Evolutionary conservation across 2,329 filamentous ascomycete genomes (phyloP).

Genomic region (Monilinia laxa): DNA sequence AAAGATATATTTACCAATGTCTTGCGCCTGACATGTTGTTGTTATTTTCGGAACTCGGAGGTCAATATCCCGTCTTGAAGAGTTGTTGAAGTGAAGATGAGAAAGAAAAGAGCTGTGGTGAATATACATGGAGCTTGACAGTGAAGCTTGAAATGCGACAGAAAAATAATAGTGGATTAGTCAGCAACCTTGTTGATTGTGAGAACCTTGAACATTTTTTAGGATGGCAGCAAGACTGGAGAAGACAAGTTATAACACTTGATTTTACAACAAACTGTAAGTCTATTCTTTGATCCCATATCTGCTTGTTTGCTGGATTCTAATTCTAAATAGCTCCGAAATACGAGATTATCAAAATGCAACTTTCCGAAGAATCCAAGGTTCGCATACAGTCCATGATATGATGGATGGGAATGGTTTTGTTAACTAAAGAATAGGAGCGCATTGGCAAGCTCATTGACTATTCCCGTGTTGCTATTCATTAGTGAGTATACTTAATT

Average conservation of each 20-base stretch:
- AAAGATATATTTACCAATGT: constrained; percentile 62
- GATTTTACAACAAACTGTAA: constrained; percentile 18
- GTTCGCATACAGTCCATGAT: constrained; percentile 48
- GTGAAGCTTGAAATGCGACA: constrained; percentile 23
- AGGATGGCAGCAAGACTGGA: not conserved
- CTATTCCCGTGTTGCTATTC: constrained; percentile 86
- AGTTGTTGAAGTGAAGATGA: not conserved
- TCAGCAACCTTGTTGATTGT: constrained; percentile 19
- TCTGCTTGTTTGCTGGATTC: not conserved
- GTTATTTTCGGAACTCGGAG: not conserved
- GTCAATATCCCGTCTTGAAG: not conserved
- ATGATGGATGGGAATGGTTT: constrained; percentile 3
- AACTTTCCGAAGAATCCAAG: constrained; percentile 95
- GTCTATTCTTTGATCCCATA: not conserved
- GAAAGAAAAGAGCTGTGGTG: not conserved
- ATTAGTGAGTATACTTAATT: constrained; percentile 69
- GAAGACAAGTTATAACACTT: constrained; percentile 16
- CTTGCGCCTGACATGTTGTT: constrained; percentile 48
- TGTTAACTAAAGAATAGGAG: constrained; percentile 61
- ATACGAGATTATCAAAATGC: constrained; percentile 35
- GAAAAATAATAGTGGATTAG: constrained; percentile 24
- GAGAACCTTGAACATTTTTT: constrained; percentile 28
- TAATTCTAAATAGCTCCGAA: not conserved
- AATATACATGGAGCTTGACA: constrained; percentile 19
- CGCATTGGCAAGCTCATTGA: constrained; percentile 97